Evolutionary conservation across 345 rosid species (phyloP).

Genomic region (Lepidium africanum): DNA sequence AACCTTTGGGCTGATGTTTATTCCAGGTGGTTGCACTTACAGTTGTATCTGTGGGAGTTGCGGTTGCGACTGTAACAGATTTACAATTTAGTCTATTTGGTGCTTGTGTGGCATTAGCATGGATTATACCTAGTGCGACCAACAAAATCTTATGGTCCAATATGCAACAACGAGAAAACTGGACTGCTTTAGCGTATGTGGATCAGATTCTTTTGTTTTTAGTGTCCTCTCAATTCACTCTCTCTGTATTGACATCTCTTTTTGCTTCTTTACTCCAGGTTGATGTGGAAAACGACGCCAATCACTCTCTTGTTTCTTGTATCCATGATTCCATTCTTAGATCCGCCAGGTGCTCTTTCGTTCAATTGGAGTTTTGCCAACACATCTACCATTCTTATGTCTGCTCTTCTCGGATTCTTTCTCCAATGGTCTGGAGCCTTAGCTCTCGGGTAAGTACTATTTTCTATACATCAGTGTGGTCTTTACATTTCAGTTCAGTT

Average conservation of each 20-base stretch:
- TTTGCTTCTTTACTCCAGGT: slow-evolving; percentile 35
- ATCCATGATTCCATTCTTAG: slow-evolving; percentile 77
- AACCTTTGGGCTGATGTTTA: background rate
- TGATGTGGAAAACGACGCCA: slow-evolving; percentile 99
- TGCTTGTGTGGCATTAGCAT: slow-evolving; percentile 82
- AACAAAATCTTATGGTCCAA: slow-evolving; percentile 96
- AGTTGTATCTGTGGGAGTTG: slow-evolving; percentile 79
- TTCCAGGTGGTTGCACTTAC: slow-evolving; percentile 73
- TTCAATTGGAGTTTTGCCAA: slow-evolving; percentile 61
- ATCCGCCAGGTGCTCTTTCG: slow-evolving; percentile 78
- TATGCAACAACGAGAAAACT: slow-evolving; percentile 82
- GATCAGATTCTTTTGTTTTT: background rate
- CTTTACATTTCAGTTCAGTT: background rate
- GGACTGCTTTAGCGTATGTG: slow-evolving; percentile 93
- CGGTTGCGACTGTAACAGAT: slow-evolving; percentile 93
- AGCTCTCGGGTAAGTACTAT: slow-evolving; percentile 76
- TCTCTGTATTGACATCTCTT: background rate
- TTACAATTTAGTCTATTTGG: slow-evolving; percentile 83
- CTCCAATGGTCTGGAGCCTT: slow-evolving; percentile 99
- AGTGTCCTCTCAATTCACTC: background rate
- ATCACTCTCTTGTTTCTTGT: slow-evolving; percentile 79
- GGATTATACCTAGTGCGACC: slow-evolving; percentile 91
- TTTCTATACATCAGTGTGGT: background rate
- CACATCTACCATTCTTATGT: slow-evolving; percentile 51
- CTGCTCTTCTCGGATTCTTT: slow-evolving; percentile 87